phyloP scores from a whole-genome alignment of 2,329 filamentous ascomycete genomes.

The Trichoderma lentiforme region DNA sequence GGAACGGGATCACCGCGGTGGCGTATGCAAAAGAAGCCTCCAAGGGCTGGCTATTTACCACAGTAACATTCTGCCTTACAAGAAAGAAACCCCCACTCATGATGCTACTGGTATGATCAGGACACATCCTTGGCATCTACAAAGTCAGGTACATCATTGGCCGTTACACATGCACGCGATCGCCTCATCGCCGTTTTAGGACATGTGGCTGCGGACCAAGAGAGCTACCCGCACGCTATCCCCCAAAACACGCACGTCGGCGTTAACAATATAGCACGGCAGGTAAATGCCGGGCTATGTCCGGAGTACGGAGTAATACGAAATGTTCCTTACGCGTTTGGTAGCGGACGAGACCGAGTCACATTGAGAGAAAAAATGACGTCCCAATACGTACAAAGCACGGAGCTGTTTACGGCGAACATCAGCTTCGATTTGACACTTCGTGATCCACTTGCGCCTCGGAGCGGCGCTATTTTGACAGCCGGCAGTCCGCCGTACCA shows the following conservation, averaged over 20 bases:
- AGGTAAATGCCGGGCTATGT: not conserved
- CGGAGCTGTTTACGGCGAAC: not conserved
- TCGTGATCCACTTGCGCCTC: not conserved
- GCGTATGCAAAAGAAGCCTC: not conserved
- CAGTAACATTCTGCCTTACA: not conserved
- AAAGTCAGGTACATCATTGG: not conserved
- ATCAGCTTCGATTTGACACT: not conserved
- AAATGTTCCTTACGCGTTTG: slow-evolving; percentile 10
- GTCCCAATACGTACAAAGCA: not conserved
- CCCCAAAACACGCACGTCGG: not conserved
- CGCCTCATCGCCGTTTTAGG: not conserved
- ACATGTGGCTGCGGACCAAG: slow-evolving; percentile 2
- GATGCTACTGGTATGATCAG: not conserved
- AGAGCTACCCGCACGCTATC: not conserved
- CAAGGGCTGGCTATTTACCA: not conserved
- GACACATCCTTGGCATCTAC: not conserved
- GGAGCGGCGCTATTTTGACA: slow-evolving; percentile 3
- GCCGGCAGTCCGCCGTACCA: not conserved
- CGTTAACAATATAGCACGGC: not conserved
- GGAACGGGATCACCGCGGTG: not conserved
- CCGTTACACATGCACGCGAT: not conserved
- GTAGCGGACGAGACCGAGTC: not conserved
- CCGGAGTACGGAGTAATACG: not conserved
- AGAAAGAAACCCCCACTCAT: not conserved
- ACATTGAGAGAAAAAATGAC: not conserved